Conservation (phyloP, 140 eudicot species). For the Senecio squalidus region DNA sequence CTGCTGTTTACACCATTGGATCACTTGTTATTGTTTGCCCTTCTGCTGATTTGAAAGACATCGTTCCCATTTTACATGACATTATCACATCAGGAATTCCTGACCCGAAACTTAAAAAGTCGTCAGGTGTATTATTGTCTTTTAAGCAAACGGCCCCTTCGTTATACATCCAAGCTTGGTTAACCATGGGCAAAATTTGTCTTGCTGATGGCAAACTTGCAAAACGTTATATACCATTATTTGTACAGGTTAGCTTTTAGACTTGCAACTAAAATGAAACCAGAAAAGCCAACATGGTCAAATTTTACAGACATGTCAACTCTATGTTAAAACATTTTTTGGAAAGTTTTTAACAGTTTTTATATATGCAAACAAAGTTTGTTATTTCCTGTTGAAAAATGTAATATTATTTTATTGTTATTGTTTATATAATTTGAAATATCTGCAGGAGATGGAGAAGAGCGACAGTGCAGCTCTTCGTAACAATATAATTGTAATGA, state of each 20-base stretch:
- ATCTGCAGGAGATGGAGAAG: conserved; percentile 84
- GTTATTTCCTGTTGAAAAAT: no score
- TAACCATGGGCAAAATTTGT: conserved; percentile 91
- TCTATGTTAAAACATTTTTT: no score
- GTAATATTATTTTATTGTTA: background rate
- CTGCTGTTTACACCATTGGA: conserved; percentile 85
- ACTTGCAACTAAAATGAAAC: no score
- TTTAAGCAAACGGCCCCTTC: conserved; percentile 69
- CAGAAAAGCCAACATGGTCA: no score
- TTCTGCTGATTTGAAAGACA: conserved; percentile 43
- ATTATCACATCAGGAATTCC: conserved; percentile 71
- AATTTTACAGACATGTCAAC: no score
- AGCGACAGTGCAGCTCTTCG: conserved; percentile 78
- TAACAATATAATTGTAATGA: conserved; percentile 74
- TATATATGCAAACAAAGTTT: no score
- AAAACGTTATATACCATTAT: conserved; percentile 86
- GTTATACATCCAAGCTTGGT: conserved; percentile 89
- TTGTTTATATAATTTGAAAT: background rate
- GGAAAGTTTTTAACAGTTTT: no score
- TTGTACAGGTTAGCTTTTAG: conserved; percentile 74
- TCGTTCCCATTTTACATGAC: conserved; percentile 57
- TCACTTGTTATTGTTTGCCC: conserved; percentile 82
- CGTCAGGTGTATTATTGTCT: conserved; percentile 30
- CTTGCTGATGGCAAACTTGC: conserved; percentile 96
- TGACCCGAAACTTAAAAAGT: conserved; percentile 47